phyloP scores from a whole-genome alignment of 441 rosid genomes.

The Pelargonium myrrhifolium region DNA sequence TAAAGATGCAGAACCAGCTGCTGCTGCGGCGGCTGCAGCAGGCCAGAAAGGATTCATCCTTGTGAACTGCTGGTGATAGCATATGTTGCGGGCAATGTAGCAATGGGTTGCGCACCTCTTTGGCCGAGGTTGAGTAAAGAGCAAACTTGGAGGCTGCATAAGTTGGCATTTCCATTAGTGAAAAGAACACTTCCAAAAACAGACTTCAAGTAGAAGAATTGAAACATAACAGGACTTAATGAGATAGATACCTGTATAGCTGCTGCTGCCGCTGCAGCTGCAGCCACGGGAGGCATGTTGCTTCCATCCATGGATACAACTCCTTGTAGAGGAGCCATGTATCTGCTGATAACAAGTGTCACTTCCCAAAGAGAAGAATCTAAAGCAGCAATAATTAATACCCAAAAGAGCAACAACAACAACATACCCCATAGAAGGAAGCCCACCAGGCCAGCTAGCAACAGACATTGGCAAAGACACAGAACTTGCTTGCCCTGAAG shows the following conservation, averaged over 20 bases:
- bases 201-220: constrained; percentile 33
- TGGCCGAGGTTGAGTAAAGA: constrained; percentile 70
- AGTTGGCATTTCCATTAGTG: not conserved
- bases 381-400: constrained; percentile 5
- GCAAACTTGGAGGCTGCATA: constrained; percentile 64
- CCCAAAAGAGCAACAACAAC: not conserved
- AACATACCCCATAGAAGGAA: constrained; percentile 91
- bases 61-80: constrained; percentile 57
- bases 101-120: constrained; percentile 93
- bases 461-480: constrained; percentile 66
- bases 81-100: constrained; percentile 78
- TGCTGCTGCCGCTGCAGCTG: constrained; percentile 45
- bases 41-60: constrained; percentile 94
- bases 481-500: constrained; percentile 59
- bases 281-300: not conserved
- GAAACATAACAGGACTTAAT: not conserved
- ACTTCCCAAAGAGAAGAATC: constrained; percentile 16
- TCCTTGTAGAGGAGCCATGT: constrained; percentile 84
- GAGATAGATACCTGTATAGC: constrained; percentile 55
- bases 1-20: constrained; percentile 55
- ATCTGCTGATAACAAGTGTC: constrained; percentile 43
- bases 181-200: not conserved
- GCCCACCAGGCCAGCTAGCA: constrained; percentile 88
- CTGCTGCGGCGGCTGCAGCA: constrained; percentile 33
- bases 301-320: constrained; percentile 76